A percentile compares a stretch with the other conserved stretches of the same genome.
Evolutionary conservation across 805 yeast genomes (phyloP).

Genomic region (Candida nitratophila): DNA sequence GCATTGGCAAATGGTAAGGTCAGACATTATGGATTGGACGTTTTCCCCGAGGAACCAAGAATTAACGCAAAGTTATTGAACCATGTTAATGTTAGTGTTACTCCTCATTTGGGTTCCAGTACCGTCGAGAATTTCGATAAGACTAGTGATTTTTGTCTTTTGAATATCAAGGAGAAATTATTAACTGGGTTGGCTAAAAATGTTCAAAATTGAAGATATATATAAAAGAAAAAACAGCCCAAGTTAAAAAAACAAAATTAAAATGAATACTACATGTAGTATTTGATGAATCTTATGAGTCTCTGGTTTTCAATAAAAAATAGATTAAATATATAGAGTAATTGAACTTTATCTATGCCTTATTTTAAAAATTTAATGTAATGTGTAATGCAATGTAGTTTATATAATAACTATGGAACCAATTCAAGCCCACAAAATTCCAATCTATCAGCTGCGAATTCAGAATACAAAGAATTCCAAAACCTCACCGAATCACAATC

Average conservation of each 20-base stretch:
- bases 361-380: no score
- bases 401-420: not conserved
- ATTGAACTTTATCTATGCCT: no score
- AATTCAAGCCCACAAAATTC: constrained; percentile 8
- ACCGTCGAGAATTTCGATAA: constrained; percentile 47
- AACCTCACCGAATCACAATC: constrained; percentile 25
- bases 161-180: constrained; percentile 44
- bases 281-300: no score
- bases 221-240: no score
- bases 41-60: constrained; percentile 56
- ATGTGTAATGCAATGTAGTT: no score
- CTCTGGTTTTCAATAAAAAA: no score
- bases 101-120: constrained; percentile 71
- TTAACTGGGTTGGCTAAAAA: constrained; percentile 22
- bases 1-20: constrained; percentile 57
- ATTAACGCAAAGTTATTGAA: constrained; percentile 46
- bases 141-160: constrained; percentile 46
- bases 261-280: no score
- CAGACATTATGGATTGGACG: constrained; percentile 66
- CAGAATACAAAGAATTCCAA: constrained; percentile 26
- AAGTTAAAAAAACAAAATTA: no score
- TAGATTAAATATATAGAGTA: no score
- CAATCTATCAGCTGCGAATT: constrained; percentile 10
- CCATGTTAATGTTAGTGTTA: constrained; percentile 49
- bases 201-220: constrained; percentile 8